Base-by-base conservation (phyloP, 208 protist genomes). In the Novymonas esmeraldas region DNA sequence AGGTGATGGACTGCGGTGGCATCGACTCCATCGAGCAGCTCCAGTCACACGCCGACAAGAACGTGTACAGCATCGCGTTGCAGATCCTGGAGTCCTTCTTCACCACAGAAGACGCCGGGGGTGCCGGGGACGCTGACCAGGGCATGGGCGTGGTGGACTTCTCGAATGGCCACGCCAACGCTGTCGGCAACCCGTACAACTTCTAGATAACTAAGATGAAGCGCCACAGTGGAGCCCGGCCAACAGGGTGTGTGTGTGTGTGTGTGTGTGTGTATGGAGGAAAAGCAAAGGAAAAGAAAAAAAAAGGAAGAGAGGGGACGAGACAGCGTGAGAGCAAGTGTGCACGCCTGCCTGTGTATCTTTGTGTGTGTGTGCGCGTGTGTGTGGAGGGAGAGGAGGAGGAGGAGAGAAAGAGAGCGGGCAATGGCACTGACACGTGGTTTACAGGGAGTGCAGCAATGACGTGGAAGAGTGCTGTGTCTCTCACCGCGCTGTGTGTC, bases 11-110 rank as follows among this genome's bases (percentile, higher is more conserved):
- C 46, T 97, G 85, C 64, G 97, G 93, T 22, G 98, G 98, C 49
- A 56, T 98, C 3, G 89, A 98, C 22, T 81, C 90, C 41, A 91
- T 99, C 48, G 97, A 99, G 78, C 64, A 85, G 26, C 78, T 99
- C 3, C 97, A 99, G 82, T 73, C 73, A 6, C 97, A 99, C 81
- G 36, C 70, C 18, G 97, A 98, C 81, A 70, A 93, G 28, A 94
- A 98, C 20, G 96, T 99, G n/a, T 99, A 98, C 89, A 85, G 94
- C 57, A 88, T 93, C 22, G 92, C 98, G 4, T 41, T 95, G 38
- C 78, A 87, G 33, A 99, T 99, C 65, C 74, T 99, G 45, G 76
- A 94, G 64, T 83, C 59, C 29, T 98, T 91, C 83, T 99, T 99
- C 78, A 75, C 66, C 33, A 64, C 76, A 6, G 87, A 83, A 50